phyloP scores from a whole-genome alignment of 1,139 yeast species.

The Hansenula sp. region DNA sequence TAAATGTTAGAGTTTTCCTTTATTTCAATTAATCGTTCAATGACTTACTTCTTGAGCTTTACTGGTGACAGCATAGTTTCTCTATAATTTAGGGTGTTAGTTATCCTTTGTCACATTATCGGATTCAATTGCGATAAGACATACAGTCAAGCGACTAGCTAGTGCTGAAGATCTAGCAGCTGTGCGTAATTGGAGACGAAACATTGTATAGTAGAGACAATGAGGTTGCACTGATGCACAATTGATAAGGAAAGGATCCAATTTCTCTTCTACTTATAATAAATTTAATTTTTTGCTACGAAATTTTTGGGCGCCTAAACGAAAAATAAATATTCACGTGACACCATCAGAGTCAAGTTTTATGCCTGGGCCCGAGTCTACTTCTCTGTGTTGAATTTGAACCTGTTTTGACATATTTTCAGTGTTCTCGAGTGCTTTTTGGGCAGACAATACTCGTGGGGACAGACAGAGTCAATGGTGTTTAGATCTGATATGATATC shows the following conservation, averaged over 20 bases:
- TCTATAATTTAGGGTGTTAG: slow-evolving; percentile 4
- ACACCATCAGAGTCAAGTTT: neutral
- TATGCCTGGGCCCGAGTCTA: neutral
- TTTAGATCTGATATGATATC: slow-evolving; percentile 4
- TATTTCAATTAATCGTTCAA: neutral
- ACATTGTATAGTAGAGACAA: slow-evolving; percentile 4
- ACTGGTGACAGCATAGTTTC: slow-evolving; percentile 16
- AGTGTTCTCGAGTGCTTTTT: slow-evolving; percentile 3
- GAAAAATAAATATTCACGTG: neutral
- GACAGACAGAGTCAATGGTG: neutral
- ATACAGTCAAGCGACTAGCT: slow-evolving; percentile 2
- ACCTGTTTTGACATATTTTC: slow-evolving; percentile 6
- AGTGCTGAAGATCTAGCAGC: slow-evolving; percentile 1
- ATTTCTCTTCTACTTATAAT: too few species aligned
- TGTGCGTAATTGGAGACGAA: slow-evolving; percentile 7
- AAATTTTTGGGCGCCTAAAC: too few species aligned
- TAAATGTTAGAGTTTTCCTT: neutral
- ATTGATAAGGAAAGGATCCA: too few species aligned
- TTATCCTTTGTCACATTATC: neutral
- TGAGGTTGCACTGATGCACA: too few species aligned
- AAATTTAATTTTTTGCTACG: too few species aligned
- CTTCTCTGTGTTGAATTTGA: neutral
- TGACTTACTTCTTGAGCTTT: slow-evolving; percentile 13
- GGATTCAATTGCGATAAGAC: neutral
- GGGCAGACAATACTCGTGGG: slow-evolving; percentile 9